phyloP scores from a whole-genome alignment of 2,329 filamentous ascomycete genomes.

The Penicillium sp. region DNA sequence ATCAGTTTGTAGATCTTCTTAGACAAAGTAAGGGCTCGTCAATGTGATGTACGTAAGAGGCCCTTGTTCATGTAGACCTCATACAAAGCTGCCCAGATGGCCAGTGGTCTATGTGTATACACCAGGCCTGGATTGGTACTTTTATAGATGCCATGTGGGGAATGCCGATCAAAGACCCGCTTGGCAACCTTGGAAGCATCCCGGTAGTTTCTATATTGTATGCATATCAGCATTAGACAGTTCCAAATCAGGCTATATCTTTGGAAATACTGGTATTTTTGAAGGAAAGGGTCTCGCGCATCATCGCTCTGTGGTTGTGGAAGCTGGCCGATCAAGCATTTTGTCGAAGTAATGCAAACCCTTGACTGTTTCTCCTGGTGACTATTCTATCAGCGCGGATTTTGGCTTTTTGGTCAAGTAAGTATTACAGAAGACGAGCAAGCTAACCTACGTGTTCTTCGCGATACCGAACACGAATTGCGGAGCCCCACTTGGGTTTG shows the following conservation, averaged over 20 bases:
- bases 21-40: background rate
- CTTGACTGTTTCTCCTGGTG: background rate
- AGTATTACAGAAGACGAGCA: background rate
- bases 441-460: background rate
- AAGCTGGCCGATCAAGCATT: background rate
- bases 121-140: too few species aligned
- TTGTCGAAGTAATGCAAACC: background rate
- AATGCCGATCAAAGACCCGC: too few species aligned
- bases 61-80: background rate
- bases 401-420: background rate
- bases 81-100: background rate
- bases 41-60: fast-evolving
- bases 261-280: background rate
- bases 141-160: background rate
- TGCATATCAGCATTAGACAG: background rate
- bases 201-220: too few species aligned
- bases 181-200: too few species aligned
- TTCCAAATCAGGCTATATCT: background rate
- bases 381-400: background rate
- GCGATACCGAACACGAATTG: background rate
- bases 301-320: background rate
- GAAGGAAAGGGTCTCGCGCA: background rate
- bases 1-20: background rate
- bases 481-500: background rate
- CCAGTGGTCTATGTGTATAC: too few species aligned